phyloP scores from a whole-genome alignment of 2,329 filamentous ascomycete genomes.

The Geosmithia flava region DNA sequence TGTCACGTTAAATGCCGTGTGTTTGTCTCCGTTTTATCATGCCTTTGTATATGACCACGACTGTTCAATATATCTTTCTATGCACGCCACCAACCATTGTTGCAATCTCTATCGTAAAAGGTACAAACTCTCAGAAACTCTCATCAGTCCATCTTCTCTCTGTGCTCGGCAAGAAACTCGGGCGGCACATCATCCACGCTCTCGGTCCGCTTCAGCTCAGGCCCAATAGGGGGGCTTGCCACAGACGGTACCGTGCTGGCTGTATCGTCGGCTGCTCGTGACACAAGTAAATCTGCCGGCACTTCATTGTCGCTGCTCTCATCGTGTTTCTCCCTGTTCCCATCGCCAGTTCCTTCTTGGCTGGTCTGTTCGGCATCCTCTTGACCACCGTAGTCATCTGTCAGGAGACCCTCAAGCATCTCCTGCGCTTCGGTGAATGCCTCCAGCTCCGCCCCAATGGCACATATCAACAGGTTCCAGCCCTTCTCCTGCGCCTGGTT shows the following conservation, averaged over 20 bases:
- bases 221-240: background rate
- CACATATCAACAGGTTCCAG: slow-evolving; percentile 67
- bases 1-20: background rate
- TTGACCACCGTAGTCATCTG: slow-evolving; percentile 1
- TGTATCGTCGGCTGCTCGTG: slow-evolving; percentile 14
- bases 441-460: slow-evolving; percentile 62
- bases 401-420: slow-evolving; percentile 29
- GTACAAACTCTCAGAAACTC: background rate
- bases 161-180: slow-evolving; percentile 38
- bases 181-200: slow-evolving; percentile 37
- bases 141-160: slow-evolving; percentile 5
- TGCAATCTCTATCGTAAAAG: background rate
- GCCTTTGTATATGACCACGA: background rate
- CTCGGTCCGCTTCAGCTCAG: background rate
- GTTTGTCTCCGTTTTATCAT: background rate
- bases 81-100: background rate
- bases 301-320: slow-evolving; percentile 31
- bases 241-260: slow-evolving; percentile 5
- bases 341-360: background rate
- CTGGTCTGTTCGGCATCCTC: background rate
- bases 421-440: slow-evolving; percentile 49
- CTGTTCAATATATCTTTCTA: background rate
- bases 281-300: slow-evolving; percentile 25
- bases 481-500: slow-evolving; percentile 43
- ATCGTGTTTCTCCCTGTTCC: slow-evolving; percentile 2